These are phyloP conservation scores for Mrakia frigida DNA, from an alignment of 768 basidiomycete genomes.

Conservation along the genomic window DNA sequence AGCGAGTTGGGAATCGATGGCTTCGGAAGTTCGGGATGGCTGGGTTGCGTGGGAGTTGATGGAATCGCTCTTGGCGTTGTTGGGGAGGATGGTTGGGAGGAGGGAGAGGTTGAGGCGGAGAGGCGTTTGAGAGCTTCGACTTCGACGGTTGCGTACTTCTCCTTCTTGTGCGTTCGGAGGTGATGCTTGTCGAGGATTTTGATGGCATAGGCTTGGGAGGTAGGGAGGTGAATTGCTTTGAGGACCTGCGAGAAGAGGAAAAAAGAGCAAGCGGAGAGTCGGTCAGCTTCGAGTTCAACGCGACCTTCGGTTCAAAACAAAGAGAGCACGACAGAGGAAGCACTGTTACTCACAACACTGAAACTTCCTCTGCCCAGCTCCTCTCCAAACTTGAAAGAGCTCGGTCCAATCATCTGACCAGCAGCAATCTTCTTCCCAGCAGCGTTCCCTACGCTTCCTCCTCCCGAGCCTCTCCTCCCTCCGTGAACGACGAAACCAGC, in stretches of 20 bases:
- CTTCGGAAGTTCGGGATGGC: slow-evolving; percentile 43
- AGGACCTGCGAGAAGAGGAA: slow-evolving; percentile 51
- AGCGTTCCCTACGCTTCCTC: background rate
- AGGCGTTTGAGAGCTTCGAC: slow-evolving; percentile 59
- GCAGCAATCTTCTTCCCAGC: background rate
- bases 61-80: slow-evolving; percentile 37
- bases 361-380: slow-evolving; percentile 58
- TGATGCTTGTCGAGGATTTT: slow-evolving; percentile 81
- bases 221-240: slow-evolving; percentile 53
- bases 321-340: background rate
- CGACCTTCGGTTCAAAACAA: background rate
- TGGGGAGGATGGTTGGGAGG: background rate
- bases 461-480: slow-evolving; percentile 16
- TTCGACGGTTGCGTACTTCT: slow-evolving; percentile 70
- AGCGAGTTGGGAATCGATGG: slow-evolving; percentile 37
- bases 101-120: background rate
- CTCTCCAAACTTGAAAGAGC: slow-evolving; percentile 42
- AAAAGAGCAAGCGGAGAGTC: background rate
- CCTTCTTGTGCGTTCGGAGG: slow-evolving; percentile 65
- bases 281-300: background rate
- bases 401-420: slow-evolving; percentile 15
- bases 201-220: slow-evolving; percentile 64
- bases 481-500: slow-evolving; percentile 29
- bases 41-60: slow-evolving; percentile 35
- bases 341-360: slow-evolving; percentile 57